These are phyloP conservation scores for Colletotrichum sp. DNA, from an alignment of 2,329 filamentous ascomycete genomes.

Conservation along the genomic window DNA sequence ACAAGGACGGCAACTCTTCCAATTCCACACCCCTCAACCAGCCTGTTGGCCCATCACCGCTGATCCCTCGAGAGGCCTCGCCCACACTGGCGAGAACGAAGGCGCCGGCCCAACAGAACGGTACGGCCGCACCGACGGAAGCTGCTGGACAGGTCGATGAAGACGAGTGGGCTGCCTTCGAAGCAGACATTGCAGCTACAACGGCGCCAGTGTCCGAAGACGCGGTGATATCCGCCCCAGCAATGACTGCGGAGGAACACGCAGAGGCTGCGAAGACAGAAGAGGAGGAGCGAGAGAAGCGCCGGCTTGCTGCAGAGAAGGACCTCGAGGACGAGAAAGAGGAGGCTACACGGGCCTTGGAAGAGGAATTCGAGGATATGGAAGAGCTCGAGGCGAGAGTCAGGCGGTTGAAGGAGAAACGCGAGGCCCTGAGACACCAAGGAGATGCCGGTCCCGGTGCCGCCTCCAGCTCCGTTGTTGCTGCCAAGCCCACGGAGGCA, in stretches of 20 bases:
- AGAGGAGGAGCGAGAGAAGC: constrained; percentile 53
- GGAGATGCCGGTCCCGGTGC: constrained; percentile 29
- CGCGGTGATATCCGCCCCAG: constrained; percentile 71
- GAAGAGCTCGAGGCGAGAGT: constrained; percentile 77
- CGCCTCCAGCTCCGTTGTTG: background rate
- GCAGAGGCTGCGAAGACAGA: constrained; percentile 57
- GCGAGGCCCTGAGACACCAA: constrained; percentile 66
- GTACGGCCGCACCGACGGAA: constrained; percentile 19
- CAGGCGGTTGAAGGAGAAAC: constrained; percentile 68
- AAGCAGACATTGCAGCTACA: constrained; percentile 73
- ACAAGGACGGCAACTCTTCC: constrained; percentile 41
- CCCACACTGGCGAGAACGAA: background rate
- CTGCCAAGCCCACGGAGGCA: constrained; percentile 21
- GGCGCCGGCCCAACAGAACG: constrained; percentile 12
- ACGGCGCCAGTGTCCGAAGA: constrained; percentile 41
- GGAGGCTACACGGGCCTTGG: constrained; percentile 73
- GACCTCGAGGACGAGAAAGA: constrained; percentile 72
- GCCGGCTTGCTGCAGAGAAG: constrained; percentile 59
- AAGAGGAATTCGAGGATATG: constrained; percentile 85
- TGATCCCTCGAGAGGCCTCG: constrained; percentile 33
- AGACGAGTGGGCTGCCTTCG: constrained; percentile 85
- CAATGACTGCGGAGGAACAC: constrained; percentile 67
- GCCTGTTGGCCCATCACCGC: constrained; percentile 35
- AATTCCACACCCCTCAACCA: constrained; percentile 40
- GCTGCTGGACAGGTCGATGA: constrained; percentile 58